Conservation (phyloP, 2,329 filamentous ascomycete species). For the Helicocarpus griseus region DNA sequence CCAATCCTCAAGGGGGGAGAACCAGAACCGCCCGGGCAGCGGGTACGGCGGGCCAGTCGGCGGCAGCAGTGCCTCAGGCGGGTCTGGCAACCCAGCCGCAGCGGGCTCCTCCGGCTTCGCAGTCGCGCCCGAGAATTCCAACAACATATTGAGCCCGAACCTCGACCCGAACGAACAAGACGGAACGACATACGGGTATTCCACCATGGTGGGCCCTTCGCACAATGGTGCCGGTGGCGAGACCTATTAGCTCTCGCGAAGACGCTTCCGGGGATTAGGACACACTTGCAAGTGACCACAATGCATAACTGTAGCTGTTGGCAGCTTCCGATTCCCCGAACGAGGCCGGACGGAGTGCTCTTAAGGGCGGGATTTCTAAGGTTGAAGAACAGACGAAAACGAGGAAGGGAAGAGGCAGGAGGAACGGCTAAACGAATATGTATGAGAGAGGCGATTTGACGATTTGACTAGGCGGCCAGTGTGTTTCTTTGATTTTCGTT, state of each 20-base stretch:
- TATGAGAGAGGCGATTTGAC: not conserved
- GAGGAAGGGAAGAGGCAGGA: not conserved
- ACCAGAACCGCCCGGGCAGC: slow-evolving; percentile 49
- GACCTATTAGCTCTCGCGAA: slow-evolving; percentile 27
- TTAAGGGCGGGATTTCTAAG: not conserved
- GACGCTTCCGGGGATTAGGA: slow-evolving; percentile 12
- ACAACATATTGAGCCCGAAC: slow-evolving; percentile 35
- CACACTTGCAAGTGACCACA: slow-evolving; percentile 7
- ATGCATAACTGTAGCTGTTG: slow-evolving; percentile 11
- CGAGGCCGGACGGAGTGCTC: slow-evolving; percentile 6
- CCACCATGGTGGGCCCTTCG: slow-evolving; percentile 35
- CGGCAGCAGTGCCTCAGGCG: slow-evolving; percentile 12
- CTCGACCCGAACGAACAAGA: slow-evolving; percentile 39
- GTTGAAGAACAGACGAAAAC: not conserved
- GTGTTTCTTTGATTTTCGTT: not conserved
- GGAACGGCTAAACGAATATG: not conserved
- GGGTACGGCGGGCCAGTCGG: slow-evolving; percentile 31
- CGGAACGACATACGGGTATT: slow-evolving; percentile 35
- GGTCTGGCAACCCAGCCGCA: slow-evolving; percentile 22
- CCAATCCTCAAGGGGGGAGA: slow-evolving; percentile 63
- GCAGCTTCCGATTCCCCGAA: slow-evolving; percentile 13
- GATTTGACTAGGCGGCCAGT: not conserved
- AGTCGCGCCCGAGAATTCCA: slow-evolving; percentile 33
- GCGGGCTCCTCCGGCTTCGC: slow-evolving; percentile 24
- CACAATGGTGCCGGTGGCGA: slow-evolving; percentile 40